Evolutionary conservation across 2,329 filamentous ascomycete genomes (phyloP), one percentile per base, ranked within the genome.

Genomic region (Neonectria coccinea): DNA sequence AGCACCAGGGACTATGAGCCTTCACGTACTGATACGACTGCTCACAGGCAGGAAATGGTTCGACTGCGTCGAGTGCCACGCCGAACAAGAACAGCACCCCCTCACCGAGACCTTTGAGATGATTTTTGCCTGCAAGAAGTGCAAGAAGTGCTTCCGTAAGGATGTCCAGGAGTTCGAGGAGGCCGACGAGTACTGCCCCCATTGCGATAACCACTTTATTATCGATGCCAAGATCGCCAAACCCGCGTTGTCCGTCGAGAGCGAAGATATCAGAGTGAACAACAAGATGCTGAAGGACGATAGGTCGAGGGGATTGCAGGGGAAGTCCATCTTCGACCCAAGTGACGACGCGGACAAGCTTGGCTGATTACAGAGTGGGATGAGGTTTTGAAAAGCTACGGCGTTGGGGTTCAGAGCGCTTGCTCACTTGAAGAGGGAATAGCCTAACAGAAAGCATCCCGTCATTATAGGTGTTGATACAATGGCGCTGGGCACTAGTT

Each of bases 191-290:
- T 99, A 97, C 85, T 99, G 96, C 84, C 97, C 96, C 22, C 93
- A 97, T 83, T 99, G 96, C 84, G 96, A 99, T 78, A 99, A 99
- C 82, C 97, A 99, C 81, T 99, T 94, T 77, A 92, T 99, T 42
- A 85, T 99, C 68, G 94, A 98, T 5, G 97, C 96, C 56, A 81
- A 91, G 72, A 92, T 91, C 5, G 93, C 96, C 22, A 92, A 97
- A 80, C 88, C 94, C 10, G 87, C 91, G 39, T 82, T 99, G 56
- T 89, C 94, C 70, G 87, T 99, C 56, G 96, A 99, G 83, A 92
- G 95, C 66, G 95, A 97, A 67, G 97, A 99, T 81, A 90, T 90
- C 3, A 86, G 96, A 65, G 86, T 94, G 73, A 93, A 99, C 80
- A 88, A 88, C 74, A 88, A 92, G 82, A 97, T 99, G 93, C 84